Conservation (phyloP, 306 rosid species). For the Medicago lupulina region DNA sequence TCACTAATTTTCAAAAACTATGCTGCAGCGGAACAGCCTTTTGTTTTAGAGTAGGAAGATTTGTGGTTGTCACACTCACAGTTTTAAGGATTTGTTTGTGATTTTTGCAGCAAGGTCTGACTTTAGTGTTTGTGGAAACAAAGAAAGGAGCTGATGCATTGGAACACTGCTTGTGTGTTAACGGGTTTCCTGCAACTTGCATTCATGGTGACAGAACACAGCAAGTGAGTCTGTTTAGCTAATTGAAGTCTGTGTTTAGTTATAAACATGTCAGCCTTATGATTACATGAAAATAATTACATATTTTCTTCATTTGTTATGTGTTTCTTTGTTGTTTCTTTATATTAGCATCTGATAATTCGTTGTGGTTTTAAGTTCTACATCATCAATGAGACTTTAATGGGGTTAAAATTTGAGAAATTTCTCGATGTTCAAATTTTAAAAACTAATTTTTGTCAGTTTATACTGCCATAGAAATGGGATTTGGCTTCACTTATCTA, state of each 20-base stretch:
- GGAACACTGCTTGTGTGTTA: conserved; percentile 85
- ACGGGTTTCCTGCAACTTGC: conserved; percentile 94
- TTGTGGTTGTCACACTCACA: conserved; percentile 22
- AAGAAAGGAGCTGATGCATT: conserved; percentile 97
- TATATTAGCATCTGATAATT: neutral
- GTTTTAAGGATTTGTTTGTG: conserved; percentile 34
- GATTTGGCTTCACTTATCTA: neutral
- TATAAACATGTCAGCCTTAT: conserved; percentile 10
- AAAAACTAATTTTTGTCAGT: neutral
- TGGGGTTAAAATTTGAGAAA: conserved; percentile 18
- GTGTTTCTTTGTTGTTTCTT: neutral
- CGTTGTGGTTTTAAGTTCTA: conserved; percentile 22
- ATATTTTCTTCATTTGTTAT: conserved; percentile 17
- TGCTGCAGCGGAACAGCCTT: conserved; percentile 1
- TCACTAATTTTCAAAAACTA: conserved; percentile 18
- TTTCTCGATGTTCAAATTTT: conserved; percentile 26
- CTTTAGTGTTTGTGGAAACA: conserved; percentile 96
- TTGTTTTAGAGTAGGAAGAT: conserved; percentile 17
- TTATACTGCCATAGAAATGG: neutral
- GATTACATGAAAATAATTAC: conserved; percentile 21
- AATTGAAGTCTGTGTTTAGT: conserved; percentile 27
- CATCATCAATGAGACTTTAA: neutral
- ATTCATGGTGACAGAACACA: conserved; percentile 97
- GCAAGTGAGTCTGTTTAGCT: conserved; percentile 60
- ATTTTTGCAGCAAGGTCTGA: conserved; percentile 81